Percentiles rank a stretch among this genome's conserved stretches.
Conservation (phyloP, 164 flowering plant species). For the Vitis rupestris region DNA sequence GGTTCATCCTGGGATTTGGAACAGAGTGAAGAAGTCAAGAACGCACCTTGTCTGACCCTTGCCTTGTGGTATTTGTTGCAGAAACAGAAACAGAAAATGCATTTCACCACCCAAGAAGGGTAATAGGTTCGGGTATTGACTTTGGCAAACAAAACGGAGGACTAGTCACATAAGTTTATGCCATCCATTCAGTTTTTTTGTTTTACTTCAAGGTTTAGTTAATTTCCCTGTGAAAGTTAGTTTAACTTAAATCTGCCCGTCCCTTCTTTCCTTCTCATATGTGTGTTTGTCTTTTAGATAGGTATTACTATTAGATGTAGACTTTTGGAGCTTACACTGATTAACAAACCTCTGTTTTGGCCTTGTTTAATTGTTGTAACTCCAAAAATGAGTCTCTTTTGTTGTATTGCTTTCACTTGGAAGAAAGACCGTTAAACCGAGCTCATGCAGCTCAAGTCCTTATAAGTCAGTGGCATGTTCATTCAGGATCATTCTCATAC, state of each 20-base stretch:
- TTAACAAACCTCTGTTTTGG: not conserved
- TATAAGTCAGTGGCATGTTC: too few relatives aligned
- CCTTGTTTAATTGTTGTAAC: not conserved
- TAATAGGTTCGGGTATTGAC: constrained; percentile 94
- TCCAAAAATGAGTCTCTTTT: not conserved
- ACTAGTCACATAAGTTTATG: not conserved
- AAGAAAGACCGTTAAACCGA: too few relatives aligned
- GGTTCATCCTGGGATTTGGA: constrained; percentile 1
- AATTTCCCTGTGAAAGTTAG: not conserved
- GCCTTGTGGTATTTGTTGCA: constrained; percentile 31
- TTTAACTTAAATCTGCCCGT: not conserved
- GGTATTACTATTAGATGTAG: not conserved
- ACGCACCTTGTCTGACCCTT: constrained; percentile 76
- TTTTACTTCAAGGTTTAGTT: not conserved
- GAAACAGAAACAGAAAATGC: not conserved
- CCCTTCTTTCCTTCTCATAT: not conserved
- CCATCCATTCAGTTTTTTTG: not conserved
- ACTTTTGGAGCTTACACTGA: not conserved
- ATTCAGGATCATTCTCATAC: too few relatives aligned
- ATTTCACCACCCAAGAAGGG: constrained; percentile 41
- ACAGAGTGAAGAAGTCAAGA: constrained; percentile 71
- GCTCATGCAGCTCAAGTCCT: too few relatives aligned
- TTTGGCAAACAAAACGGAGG: constrained; percentile 25
- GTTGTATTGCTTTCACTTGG: too few relatives aligned
- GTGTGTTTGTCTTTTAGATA: not conserved